A percentile compares a stretch with the other conserved stretches of the same genome.
Conservation (phyloP, 1,139 yeast species). For the Komagataea norvegica region DNA sequence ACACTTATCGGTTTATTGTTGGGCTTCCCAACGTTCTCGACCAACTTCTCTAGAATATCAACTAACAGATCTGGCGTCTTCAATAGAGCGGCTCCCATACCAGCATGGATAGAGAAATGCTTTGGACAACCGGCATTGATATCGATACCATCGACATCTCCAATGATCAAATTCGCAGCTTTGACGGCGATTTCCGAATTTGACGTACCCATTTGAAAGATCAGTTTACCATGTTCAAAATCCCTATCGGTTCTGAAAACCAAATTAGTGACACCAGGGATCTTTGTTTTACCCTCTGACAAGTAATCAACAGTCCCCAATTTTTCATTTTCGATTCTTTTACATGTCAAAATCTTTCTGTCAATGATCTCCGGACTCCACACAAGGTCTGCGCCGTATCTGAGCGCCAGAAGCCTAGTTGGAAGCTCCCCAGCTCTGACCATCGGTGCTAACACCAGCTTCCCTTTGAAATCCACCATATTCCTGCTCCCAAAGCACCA, state of each 20-base stretch:
- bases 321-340: slow-evolving; percentile 49
- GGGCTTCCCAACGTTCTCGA: slow-evolving; percentile 75
- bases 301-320: slow-evolving; percentile 60
- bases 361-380: slow-evolving; percentile 97
- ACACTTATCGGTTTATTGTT: slow-evolving; percentile 78
- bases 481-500: neutral
- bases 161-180: slow-evolving; percentile 76
- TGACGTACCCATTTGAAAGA: slow-evolving; percentile 89
- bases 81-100: slow-evolving; percentile 95
- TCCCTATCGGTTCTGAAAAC: slow-evolving; percentile 71
- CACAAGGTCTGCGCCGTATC: slow-evolving; percentile 87
- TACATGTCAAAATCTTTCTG: slow-evolving; percentile 69
- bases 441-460: slow-evolving; percentile 91
- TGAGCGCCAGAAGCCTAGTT: slow-evolving; percentile 69
- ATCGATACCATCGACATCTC: slow-evolving; percentile 90
- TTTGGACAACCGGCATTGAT: slow-evolving; percentile 96
- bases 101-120: slow-evolving; percentile 81
- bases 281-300: slow-evolving; percentile 34
- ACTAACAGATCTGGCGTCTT: slow-evolving; percentile 75
- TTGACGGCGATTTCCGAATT: slow-evolving; percentile 78
- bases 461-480: slow-evolving; percentile 55
- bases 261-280: slow-evolving; percentile 41
- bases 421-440: slow-evolving; percentile 95
- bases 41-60: slow-evolving; percentile 61
- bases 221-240: slow-evolving; percentile 56